Evolutionary conservation across 805 yeast species (phyloP).

Genomic region (Zygotorulaspora danielsina): DNA sequence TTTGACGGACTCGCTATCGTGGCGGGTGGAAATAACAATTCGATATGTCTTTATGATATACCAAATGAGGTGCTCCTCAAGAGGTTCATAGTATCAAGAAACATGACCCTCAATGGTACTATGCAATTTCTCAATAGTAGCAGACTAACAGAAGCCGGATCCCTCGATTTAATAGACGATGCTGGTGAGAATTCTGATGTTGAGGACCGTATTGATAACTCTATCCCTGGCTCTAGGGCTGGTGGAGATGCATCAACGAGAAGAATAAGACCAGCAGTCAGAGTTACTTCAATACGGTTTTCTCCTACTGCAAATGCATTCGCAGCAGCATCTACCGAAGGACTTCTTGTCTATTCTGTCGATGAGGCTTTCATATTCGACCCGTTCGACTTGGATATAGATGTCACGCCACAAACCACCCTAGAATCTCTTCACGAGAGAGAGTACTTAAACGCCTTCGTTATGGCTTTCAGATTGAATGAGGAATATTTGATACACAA

Average conservation of each 20-base stretch:
- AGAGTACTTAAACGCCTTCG: conserved; percentile 66
- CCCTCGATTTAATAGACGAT: conserved; percentile 73
- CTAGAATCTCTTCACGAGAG: conserved; percentile 53
- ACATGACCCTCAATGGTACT: conserved; percentile 91
- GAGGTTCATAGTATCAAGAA: conserved; percentile 78
- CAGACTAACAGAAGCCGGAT: conserved; percentile 83
- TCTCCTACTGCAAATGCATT: conserved; percentile 89
- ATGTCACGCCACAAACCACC: conserved; percentile 79
- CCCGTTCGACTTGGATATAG: conserved; percentile 91
- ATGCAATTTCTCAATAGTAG: conserved; percentile 70
- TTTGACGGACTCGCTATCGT: conserved; percentile 84
- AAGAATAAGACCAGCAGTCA: conserved; percentile 71
- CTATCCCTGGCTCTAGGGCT: conserved; percentile 82
- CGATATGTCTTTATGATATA: conserved; percentile 86
- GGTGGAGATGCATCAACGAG: conserved; percentile 76
- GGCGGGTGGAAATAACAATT: conserved; percentile 92
- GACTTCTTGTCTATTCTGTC: conserved; percentile 74
- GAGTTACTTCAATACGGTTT: conserved; percentile 72
- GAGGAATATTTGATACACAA: conserved; percentile 68
- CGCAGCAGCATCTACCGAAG: conserved; percentile 95
- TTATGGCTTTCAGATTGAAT: conserved; percentile 91
- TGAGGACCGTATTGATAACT: conserved; percentile 71
- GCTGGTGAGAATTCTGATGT: conserved; percentile 82
- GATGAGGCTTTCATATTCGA: conserved; percentile 76
- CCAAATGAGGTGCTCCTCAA: conserved; percentile 80